A percentile compares a stretch with the other conserved stretches of the same genome.
Conservation (phyloP, 768 basidiomycete genomes). For the Austroboletus eburneus region DNA sequence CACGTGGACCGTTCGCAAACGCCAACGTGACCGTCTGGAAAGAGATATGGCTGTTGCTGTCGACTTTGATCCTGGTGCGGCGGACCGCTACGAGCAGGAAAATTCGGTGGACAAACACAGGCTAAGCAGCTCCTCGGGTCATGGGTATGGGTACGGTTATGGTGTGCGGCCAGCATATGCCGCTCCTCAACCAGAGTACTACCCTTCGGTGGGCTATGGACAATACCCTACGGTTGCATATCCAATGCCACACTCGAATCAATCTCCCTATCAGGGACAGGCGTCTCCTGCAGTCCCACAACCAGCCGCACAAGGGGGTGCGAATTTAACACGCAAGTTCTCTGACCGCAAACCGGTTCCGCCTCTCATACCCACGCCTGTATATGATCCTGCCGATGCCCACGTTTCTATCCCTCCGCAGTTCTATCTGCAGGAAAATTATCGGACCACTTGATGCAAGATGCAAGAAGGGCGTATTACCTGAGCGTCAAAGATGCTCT, state of each 20-base stretch:
- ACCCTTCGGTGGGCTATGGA: slow-evolving; percentile 18
- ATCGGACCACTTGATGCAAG: too few species aligned
- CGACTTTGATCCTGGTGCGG: slow-evolving; percentile 45
- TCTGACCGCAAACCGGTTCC: slow-evolving; percentile 34
- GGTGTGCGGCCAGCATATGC: slow-evolving; percentile 18
- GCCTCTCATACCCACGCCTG: slow-evolving; percentile 19
- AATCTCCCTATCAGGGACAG: slow-evolving; percentile 7
- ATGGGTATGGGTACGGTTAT: slow-evolving; percentile 20
- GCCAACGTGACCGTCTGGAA: slow-evolving; percentile 37
- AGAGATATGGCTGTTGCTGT: slow-evolving; percentile 40
- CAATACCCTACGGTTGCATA: slow-evolving; percentile 14
- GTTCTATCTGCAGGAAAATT: slow-evolving; percentile 6
- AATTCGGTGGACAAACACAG: slow-evolving; percentile 17
- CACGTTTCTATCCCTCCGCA: slow-evolving; percentile 24
- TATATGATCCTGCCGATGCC: slow-evolving; percentile 21
- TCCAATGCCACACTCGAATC: slow-evolving; percentile 2
- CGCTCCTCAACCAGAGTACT: slow-evolving; percentile 19
- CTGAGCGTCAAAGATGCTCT: slow-evolving; percentile 1
- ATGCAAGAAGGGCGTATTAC: too few species aligned
- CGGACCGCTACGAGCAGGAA: slow-evolving; percentile 25
- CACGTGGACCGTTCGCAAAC: slow-evolving; percentile 49
- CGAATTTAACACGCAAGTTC: slow-evolving; percentile 33
- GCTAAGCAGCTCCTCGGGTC: slow-evolving; percentile 25
- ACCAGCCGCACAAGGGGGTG: slow-evolving; percentile 20
- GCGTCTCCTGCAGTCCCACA: slow-evolving; percentile 13